Percentiles rank a stretch among this genome's conserved stretches.
Conservation (phyloP, 805 yeast species). For the Metschnikowia lochheadii region DNA sequence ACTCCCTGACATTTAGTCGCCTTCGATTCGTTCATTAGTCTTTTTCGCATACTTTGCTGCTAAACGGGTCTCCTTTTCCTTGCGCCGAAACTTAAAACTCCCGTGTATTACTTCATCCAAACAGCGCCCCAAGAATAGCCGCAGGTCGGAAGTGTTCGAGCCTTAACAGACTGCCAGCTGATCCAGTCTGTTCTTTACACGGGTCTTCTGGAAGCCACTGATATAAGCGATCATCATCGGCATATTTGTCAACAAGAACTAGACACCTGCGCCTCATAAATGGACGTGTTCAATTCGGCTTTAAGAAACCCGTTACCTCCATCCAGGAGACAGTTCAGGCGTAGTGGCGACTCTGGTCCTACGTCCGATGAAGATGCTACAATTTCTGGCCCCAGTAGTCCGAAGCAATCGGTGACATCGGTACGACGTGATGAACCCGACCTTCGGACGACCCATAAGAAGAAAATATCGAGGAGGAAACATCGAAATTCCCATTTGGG, state of each 20-base stretch:
- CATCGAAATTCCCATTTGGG: constrained; percentile 72
- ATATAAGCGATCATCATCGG: not conserved
- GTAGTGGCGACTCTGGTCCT: constrained; percentile 4
- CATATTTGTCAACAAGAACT: not conserved
- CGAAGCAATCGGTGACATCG: not conserved
- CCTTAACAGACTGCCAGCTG: not conserved
- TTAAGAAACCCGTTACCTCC: constrained; percentile 38
- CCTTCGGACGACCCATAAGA: constrained; percentile 16
- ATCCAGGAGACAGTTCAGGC: constrained; percentile 20
- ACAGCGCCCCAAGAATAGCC: not conserved
- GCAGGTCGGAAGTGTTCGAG: not conserved
- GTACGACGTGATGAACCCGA: constrained; percentile 15
- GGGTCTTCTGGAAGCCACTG: not conserved
- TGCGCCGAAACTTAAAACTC: not conserved
- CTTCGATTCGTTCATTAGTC: not conserved
- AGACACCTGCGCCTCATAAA: constrained; percentile 1
- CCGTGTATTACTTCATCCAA: not conserved
- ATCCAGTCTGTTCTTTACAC: not conserved
- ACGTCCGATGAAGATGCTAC: constrained; percentile 6
- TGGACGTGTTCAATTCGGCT: constrained; percentile 27
- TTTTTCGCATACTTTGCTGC: not conserved
- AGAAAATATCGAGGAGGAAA: constrained; percentile 48
- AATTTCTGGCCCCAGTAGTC: not conserved
- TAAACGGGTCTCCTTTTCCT: not conserved
- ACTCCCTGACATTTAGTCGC: not conserved